Evolutionary conservation across 1,139 yeast species (phyloP).

Genomic region (Diutina sp.): DNA sequence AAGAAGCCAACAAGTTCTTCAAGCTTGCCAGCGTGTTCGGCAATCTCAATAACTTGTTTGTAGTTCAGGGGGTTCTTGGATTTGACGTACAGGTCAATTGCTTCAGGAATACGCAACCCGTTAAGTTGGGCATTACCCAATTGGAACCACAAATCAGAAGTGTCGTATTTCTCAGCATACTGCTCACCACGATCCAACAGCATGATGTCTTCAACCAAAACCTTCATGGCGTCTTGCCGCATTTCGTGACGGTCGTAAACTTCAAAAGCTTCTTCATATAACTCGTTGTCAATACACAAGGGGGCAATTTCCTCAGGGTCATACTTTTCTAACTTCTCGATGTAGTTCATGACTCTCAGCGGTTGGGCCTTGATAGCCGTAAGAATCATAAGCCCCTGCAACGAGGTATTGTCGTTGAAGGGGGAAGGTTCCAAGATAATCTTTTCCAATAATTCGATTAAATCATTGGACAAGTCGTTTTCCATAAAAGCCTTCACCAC

Average conservation of each 20-base stretch:
- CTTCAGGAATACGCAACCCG: slow-evolving; percentile 86
- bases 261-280: slow-evolving; percentile 90
- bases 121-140: slow-evolving; percentile 93
- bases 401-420: slow-evolving; percentile 85
- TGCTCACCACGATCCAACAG: slow-evolving; percentile 91
- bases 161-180: slow-evolving; percentile 83
- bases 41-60: slow-evolving; percentile 85
- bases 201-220: slow-evolving; percentile 84
- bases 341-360: slow-evolving; percentile 67
- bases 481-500: slow-evolving; percentile 97
- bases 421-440: slow-evolving; percentile 95
- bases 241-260: slow-evolving; percentile 79
- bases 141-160: slow-evolving; percentile 86
- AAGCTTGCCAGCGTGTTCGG: slow-evolving; percentile 92
- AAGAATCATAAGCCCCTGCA: slow-evolving; percentile 83
- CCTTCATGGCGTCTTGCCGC: slow-evolving; percentile 72
- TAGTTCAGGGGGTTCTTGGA: slow-evolving; percentile 88
- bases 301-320: slow-evolving; percentile 94
- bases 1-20: slow-evolving; percentile 84
- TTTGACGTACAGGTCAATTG: slow-evolving; percentile 78
- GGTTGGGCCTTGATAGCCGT: slow-evolving; percentile 95
- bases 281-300: slow-evolving; percentile 76
- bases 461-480: slow-evolving; percentile 83
- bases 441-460: slow-evolving; percentile 88
- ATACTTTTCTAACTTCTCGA: slow-evolving; percentile 82